A percentile compares a stretch with the other conserved stretches of the same genome.
Evolutionary conservation across 495 filamentous ascomycete species (phyloP).

Genomic region (Astrothelium subdiscretum): DNA sequence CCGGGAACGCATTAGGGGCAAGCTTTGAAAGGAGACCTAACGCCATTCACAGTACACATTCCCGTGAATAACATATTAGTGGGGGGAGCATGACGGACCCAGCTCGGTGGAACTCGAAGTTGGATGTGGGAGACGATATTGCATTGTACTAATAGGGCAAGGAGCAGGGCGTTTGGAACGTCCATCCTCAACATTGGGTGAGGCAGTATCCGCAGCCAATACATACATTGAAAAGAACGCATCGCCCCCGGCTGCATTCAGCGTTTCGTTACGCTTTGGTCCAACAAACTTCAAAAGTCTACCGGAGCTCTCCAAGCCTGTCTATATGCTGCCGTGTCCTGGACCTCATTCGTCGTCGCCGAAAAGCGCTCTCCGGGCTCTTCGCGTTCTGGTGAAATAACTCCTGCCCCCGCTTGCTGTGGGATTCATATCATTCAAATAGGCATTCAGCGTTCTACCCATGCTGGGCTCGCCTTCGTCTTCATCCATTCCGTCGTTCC

Average conservation of each 20-base stretch:
- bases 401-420: background rate
- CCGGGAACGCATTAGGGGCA: constrained; percentile 5
- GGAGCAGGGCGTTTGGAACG: background rate
- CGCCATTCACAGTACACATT: constrained; percentile 50
- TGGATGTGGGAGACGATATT: background rate
- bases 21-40: background rate
- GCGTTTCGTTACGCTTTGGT: too few relatives aligned
- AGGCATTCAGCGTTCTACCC: constrained; percentile 39
- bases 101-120: constrained; percentile 5
- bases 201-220: background rate
- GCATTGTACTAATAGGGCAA: background rate
- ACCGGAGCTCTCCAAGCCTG: too few relatives aligned
- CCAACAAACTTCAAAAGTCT: too few relatives aligned
- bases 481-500: constrained; percentile 49
- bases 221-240: background rate
- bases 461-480: constrained; percentile 58
- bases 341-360: constrained; percentile 15
- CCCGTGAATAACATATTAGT: constrained; percentile 78
- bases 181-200: background rate
- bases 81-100: constrained; percentile 44
- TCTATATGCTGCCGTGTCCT: too few relatives aligned
- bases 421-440: constrained; percentile 24
- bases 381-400: background rate
- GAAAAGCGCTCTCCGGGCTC: constrained; percentile 5
- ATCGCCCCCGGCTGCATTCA: background rate